These are phyloP conservation scores for Phialophora expanda DNA, from an alignment of 2,329 filamentous ascomycete species.

Conservation along the genomic window DNA sequence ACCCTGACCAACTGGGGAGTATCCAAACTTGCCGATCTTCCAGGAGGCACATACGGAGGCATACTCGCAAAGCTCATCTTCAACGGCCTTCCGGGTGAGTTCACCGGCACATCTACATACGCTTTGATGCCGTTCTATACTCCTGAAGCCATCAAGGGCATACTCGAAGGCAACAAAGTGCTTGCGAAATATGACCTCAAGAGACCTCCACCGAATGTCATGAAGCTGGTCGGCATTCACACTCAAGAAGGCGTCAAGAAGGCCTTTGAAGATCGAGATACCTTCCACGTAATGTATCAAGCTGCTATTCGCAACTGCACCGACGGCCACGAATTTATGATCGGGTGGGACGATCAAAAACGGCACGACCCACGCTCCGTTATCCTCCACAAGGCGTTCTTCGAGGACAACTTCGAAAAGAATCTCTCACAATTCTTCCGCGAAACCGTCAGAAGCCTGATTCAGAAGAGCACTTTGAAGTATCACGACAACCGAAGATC, in stretches of 20 bases:
- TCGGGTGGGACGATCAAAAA: conserved; percentile 53
- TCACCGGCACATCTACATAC: conserved; percentile 57
- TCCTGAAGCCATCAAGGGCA: conserved; percentile 54
- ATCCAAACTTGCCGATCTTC: conserved; percentile 49
- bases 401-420: conserved; percentile 52
- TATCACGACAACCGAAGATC: conserved; percentile 53
- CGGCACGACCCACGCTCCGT: conserved; percentile 50
- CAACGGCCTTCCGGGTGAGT: conserved; percentile 54
- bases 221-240: conserved; percentile 54
- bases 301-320: conserved; percentile 50
- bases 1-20: conserved; percentile 59
- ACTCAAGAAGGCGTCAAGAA: conserved; percentile 58
- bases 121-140: conserved; percentile 59
- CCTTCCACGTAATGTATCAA: conserved; percentile 57
- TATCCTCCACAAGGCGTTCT: conserved; percentile 55
- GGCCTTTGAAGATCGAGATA: conserved; percentile 57
- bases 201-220: conserved; percentile 49
- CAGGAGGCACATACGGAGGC: conserved; percentile 53
- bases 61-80: conserved; percentile 54
- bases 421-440: conserved; percentile 54
- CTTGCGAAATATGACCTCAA: conserved; percentile 55
- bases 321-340: conserved; percentile 55
- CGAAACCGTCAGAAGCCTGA: conserved; percentile 51
- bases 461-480: conserved; percentile 54
- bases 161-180: conserved; percentile 55